These are phyloP conservation scores for Syzygium aromaticum DNA, from an alignment of 345 rosid genomes.

Conservation along the genomic window DNA sequence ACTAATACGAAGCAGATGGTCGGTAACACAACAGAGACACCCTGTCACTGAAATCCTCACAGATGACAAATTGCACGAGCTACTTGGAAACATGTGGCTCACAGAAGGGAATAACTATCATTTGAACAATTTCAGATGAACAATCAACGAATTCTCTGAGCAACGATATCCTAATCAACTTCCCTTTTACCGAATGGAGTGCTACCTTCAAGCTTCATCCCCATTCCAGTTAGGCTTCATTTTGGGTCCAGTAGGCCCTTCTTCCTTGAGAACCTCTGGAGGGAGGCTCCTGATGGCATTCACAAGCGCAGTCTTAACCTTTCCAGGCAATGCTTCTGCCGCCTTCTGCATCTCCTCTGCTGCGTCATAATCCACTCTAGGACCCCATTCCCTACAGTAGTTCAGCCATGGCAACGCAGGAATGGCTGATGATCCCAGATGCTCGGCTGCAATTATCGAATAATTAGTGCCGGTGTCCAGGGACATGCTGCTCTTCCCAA, in stretches of 20 bases:
- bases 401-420: constrained; percentile 5
- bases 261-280: constrained; percentile 7
- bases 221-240: constrained; percentile 11
- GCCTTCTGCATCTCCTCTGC: constrained; percentile 7
- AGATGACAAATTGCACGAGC: neutral
- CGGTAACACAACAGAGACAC: neutral
- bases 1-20: neutral
- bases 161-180: neutral
- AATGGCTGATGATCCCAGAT: constrained; percentile 4
- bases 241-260: constrained; percentile 15
- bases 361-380: constrained; percentile 3
- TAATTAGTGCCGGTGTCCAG: constrained; percentile 3
- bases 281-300: constrained; percentile 3
- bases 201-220: constrained; percentile 6
- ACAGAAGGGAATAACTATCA: neutral
- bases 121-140: neutral
- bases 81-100: neutral
- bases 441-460: constrained; percentile 3
- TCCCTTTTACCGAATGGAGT: neutral
- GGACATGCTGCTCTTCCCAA: constrained; percentile 1
- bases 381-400: constrained; percentile 15
- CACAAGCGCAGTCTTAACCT: neutral
- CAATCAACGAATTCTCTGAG: neutral
- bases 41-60: neutral
- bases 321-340: neutral